Base-by-base conservation (phyloP, 2,329 filamentous ascomycete genomes). In the Tolypocladium inflatum region DNA sequence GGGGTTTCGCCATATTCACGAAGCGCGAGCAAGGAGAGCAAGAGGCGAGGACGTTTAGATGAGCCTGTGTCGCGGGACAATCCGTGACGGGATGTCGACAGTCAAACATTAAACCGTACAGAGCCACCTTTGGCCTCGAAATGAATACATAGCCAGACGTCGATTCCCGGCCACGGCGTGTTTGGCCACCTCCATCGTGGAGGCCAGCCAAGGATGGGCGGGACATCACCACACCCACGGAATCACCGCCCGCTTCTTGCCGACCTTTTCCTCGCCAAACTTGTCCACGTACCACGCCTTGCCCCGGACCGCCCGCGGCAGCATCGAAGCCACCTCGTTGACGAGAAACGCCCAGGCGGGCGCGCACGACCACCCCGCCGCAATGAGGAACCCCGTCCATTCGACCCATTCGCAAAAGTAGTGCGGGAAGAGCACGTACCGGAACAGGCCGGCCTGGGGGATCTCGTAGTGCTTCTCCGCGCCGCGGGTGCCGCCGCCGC, bases 321-420 rank as follows among this genome's bases (percentile, higher is more conserved):
- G 71, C 93, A 97, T 99, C 10, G 89, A 87, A n/a, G 85, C 75
- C 55, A 99, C 75, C 74, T 96, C 91, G 70, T 97, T 97, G 54
- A 96, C 63, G 51, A 96, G 67, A 69, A 97, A 97, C 55, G 82
- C 82, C 66, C 91, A 78, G 30, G 91, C 93, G 0, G 94, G 93
- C 54, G 84, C 76, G 68, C 87, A 90, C 5, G 75, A 73, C 74
- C 78, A 82, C 1, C 85, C 86, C 58, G 86, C 82, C 64, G 89
- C 82, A 71, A 96, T 82, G 78, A 87, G 91, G 71, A 91, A 99
- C 0, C 94, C 94, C 4, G 82, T 72, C 94, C 94, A 99, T 78
- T 99, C 94, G 56, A 96, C 71, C 94, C 94, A 99, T 76, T 99
- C 94, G 69, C 87, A 89, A n/a, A 96, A 79, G 72, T 97, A 99